phyloP scores from a whole-genome alignment of 1,284 basidiomycete genomes.

The Marasmius fiardii region DNA sequence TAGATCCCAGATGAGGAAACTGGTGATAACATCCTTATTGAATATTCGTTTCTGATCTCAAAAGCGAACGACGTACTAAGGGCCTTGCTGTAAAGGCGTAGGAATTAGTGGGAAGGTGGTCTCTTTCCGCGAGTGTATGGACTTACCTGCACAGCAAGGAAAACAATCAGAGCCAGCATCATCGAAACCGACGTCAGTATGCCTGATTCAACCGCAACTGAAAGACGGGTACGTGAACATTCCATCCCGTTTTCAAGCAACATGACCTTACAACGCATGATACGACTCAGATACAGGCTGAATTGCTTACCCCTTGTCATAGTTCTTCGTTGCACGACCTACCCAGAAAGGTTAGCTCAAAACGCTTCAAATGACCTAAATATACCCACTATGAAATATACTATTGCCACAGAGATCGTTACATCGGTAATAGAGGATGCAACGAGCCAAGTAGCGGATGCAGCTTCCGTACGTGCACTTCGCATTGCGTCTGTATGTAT shows the following conservation, averaged over 20 bases:
- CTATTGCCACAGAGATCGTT: neutral
- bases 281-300: neutral
- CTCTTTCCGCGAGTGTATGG: neutral
- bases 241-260: neutral
- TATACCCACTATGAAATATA: neutral
- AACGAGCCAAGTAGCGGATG: neutral
- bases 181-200: neutral
- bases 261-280: neutral
- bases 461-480: neutral
- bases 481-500: neutral
- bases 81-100: neutral
- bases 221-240: neutral
- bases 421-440: neutral
- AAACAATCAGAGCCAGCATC: neutral
- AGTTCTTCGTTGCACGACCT: neutral
- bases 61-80: neutral
- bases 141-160: neutral
- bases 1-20: constrained; percentile 2
- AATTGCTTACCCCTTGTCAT: neutral
- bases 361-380: no score
- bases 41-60: no score
- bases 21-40: neutral
- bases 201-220: neutral
- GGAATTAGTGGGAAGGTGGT: neutral
- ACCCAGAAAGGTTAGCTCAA: neutral